Base-by-base conservation (phyloP, 2,329 filamentous ascomycete species). In the Scytalidium lignicola region DNA sequence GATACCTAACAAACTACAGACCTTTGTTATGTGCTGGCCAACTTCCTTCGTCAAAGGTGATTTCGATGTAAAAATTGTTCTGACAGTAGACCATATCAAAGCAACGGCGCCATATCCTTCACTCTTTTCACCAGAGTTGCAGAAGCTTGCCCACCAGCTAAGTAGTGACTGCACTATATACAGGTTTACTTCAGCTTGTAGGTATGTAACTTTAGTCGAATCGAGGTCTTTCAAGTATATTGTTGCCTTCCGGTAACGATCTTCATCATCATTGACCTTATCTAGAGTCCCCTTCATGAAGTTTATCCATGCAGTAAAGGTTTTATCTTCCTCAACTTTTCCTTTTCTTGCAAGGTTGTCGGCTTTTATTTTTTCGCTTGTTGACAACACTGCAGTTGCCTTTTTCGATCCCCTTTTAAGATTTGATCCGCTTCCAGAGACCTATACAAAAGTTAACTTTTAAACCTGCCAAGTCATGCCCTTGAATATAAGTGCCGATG, bases 81-180 rank as follows among this genome's bases (percentile, higher is more conserved):
- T 62, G 19, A 70, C 58, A 2, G 65, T 68, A 40, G 70, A 66
- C 72, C 73, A 78, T 43, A 74, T 69, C 8, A 75, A 60, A 6
- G 73, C 73, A 19, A 71, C 68, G 22, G 75, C 65, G 40, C 71
- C 66, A 44, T 68, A 64, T 7, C 64, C 61, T n/a, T 65, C 58
- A 12, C 44, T 26, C 49, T 65, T 64, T 44, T 60, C 63, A 28
- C 53, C 48, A 49, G 64, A 47, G 53, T 65, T 60, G 48, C 68
- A 70, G 21, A 66, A 65, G 15, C 63, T 56, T 17, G 72, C 67
- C 74, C 75, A 79, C 65, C 75, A 73, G 22, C 65, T 63, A 9
- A 78, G 54, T 3, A 79, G 62, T 32, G 70, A 67, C 50, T 73
- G 74, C 37, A 79, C 61, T 55, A 75, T 70, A 57, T 74, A 79